Evolutionary conservation across 2,329 filamentous ascomycete species (phyloP).

Genomic region (Colletotrichum lini): DNA sequence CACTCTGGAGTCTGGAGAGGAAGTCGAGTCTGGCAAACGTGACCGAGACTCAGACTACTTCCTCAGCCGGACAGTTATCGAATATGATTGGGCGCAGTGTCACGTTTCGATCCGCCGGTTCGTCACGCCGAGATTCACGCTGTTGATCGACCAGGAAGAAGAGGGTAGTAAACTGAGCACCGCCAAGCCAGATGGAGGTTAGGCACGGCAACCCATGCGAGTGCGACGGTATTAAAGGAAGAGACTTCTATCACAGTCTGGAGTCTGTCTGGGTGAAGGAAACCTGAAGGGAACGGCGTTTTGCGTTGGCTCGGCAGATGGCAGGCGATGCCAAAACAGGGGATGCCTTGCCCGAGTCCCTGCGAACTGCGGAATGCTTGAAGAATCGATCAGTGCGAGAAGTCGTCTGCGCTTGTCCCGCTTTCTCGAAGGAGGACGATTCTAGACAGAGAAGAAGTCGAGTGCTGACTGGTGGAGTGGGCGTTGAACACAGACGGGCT

Average conservation of each 20-base stretch:
- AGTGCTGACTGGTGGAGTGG: slow-evolving; percentile 13
- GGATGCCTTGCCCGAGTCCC: slow-evolving; percentile 26
- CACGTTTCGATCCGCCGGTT: slow-evolving; percentile 28
- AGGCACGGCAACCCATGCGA: slow-evolving; percentile 40
- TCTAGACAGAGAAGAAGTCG: background rate
- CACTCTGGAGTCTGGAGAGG: slow-evolving; percentile 6
- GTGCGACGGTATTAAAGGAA: slow-evolving; percentile 32
- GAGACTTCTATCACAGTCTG: slow-evolving; percentile 33
- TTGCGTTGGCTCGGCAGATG: slow-evolving; percentile 41
- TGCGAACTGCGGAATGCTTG: slow-evolving; percentile 7
- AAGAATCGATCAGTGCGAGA: slow-evolving; percentile 23
- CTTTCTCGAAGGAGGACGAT: slow-evolving; percentile 1
- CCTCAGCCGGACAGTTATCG: background rate
- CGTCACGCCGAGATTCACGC: slow-evolving; percentile 36
- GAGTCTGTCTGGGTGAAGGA: slow-evolving; percentile 29
- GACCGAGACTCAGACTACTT: slow-evolving; percentile 30
- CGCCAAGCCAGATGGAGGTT: slow-evolving; percentile 17
- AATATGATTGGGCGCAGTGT: slow-evolving; percentile 28
- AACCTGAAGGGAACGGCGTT: slow-evolving; percentile 39
- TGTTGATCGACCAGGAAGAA: slow-evolving; percentile 14
- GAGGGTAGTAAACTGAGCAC: slow-evolving; percentile 2
- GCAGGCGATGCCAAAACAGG: slow-evolving; percentile 19
- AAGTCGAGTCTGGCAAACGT: slow-evolving; percentile 32
- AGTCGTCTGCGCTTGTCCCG: slow-evolving; percentile 32
- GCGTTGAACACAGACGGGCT: slow-evolving; percentile 11